phyloP scores from a whole-genome alignment of 2,329 filamentous ascomycete genomes.

The Claviceps paspali region DNA sequence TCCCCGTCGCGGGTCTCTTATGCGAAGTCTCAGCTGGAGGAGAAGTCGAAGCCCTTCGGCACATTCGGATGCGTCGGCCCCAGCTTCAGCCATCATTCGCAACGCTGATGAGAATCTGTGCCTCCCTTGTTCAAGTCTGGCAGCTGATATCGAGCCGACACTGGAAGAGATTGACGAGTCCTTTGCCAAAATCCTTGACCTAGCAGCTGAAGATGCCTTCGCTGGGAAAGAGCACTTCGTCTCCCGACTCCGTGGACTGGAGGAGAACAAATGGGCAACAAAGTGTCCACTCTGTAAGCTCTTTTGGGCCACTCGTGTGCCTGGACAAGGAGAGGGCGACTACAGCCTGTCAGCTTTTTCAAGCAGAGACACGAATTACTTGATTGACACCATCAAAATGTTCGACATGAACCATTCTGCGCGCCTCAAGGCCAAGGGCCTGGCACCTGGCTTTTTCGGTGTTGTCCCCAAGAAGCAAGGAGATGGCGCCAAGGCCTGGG shows the following conservation, averaged over 20 bases:
- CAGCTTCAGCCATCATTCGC: constrained; percentile 10
- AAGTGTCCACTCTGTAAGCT: constrained; percentile 21
- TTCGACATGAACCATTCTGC: constrained; percentile 17
- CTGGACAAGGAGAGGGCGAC: constrained; percentile 16
- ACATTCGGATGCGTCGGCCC: constrained; percentile 14
- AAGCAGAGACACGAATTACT: constrained; percentile 19
- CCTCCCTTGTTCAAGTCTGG: constrained; percentile 16
- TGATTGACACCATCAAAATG: constrained; percentile 17
- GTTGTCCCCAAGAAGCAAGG: constrained; percentile 19
- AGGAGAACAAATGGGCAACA: constrained; percentile 18
- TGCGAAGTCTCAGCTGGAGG: constrained; percentile 21
- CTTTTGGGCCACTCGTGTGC: constrained; percentile 18
- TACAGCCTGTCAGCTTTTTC: constrained; percentile 19
- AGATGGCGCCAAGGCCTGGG: constrained; percentile 14
- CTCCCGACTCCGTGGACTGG: constrained; percentile 13
- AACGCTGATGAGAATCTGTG: constrained; percentile 17
- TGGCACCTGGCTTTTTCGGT: constrained; percentile 16
- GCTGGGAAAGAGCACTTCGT: constrained; percentile 18
- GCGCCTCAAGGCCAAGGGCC: constrained; percentile 14
- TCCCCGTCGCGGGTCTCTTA: constrained; percentile 17
- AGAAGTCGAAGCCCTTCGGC: constrained; percentile 21
- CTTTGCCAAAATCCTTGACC: constrained; percentile 15
- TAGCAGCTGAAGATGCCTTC: constrained; percentile 16
- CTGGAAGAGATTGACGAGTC: constrained; percentile 17
- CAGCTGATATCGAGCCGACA: constrained; percentile 18